Conservation (phyloP, 306 rosid genomes). For the Leucaena leucocephala region DNA sequence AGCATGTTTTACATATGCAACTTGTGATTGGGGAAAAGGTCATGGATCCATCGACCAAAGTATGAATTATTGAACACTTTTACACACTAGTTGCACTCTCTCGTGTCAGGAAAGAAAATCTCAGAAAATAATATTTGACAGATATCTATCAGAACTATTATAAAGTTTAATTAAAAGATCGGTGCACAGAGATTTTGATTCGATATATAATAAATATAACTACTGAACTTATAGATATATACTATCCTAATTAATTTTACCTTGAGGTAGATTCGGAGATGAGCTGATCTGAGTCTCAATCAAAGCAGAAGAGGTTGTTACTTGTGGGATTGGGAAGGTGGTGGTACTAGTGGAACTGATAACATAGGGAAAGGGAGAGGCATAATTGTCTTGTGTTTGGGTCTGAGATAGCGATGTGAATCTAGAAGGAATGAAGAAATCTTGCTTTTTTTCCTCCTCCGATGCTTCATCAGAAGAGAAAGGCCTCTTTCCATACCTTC, state of each 20-base stretch:
- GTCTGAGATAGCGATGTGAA: slow-evolving; percentile 21
- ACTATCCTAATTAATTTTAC: background rate
- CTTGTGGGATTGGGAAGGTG: slow-evolving; percentile 29
- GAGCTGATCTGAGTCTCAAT: slow-evolving; percentile 34
- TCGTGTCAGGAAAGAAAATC: background rate
- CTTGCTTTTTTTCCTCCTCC: slow-evolving; percentile 43
- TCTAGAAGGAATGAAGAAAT: slow-evolving; percentile 22
- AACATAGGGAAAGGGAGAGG: slow-evolving; percentile 18
- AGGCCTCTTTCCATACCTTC: slow-evolving; percentile 52
- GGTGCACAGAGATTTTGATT: background rate
- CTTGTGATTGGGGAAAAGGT: background rate
- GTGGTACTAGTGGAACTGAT: slow-evolving; percentile 10
- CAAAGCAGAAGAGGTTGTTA: slow-evolving; percentile 24
- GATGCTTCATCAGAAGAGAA: slow-evolving; percentile 47
- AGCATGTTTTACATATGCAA: slow-evolving; percentile 19
- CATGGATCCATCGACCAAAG: background rate
- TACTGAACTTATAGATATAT: too few relatives aligned
- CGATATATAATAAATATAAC: background rate
- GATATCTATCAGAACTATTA: background rate
- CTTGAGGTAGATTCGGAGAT: slow-evolving; percentile 16
- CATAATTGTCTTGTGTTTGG: slow-evolving; percentile 34
- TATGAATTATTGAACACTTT: background rate
- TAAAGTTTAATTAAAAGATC: background rate
- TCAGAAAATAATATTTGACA: background rate
- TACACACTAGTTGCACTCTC: slow-evolving; percentile 29